Base-by-base conservation (phyloP, 2,329 filamentous ascomycete genomes). In the Lachnellula arida region DNA sequence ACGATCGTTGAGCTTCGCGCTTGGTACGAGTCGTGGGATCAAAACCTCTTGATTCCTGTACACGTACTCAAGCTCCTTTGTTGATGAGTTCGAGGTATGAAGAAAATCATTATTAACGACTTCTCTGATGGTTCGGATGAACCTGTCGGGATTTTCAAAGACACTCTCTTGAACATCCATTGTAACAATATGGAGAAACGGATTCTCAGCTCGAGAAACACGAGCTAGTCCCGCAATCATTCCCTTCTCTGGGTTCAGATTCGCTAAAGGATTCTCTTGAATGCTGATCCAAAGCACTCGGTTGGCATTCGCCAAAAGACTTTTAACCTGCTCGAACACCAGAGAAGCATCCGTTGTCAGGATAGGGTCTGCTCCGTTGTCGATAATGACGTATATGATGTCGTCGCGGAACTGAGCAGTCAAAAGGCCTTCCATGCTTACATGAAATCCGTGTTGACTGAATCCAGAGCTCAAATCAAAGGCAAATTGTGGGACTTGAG, bases 1-100 rank as follows among this genome's bases (percentile, higher is more conserved):
- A 48, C 57, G 64, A 28, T 61, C 53, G 39, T 66, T 63, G 46
- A 60, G 40, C 7, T 15, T 34, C 3, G 17, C 35, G 37, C 55
- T 15, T 56, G 34, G 22, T 56, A 46, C 15, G 54, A 53, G 35
- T 65, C 55, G 22, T 60, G 53, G 12, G 12, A 63, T 66, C 22
- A 58, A 54, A 43, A 63, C 54, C 3, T 58, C 23, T 17, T 51
- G 48, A 39, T 63, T 46, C 42, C 58, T 57, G 8, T 65, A 39
- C 19, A 62, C 47, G 46, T 65, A 67, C 51, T 67, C 65, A 0
- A 46, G 43, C 43, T 46, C 43, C 43, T 46, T 43, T 32, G 37
- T 14, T 22, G 35, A n/a, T 9, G 22, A 19, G 28, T 35, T 15
- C 7, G 28, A 28, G 2, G 22, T 25, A 32, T 42, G 12, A 17